phyloP scores from a whole-genome alignment of 768 basidiomycete genomes.

The Amanita pseudoporphyria region DNA sequence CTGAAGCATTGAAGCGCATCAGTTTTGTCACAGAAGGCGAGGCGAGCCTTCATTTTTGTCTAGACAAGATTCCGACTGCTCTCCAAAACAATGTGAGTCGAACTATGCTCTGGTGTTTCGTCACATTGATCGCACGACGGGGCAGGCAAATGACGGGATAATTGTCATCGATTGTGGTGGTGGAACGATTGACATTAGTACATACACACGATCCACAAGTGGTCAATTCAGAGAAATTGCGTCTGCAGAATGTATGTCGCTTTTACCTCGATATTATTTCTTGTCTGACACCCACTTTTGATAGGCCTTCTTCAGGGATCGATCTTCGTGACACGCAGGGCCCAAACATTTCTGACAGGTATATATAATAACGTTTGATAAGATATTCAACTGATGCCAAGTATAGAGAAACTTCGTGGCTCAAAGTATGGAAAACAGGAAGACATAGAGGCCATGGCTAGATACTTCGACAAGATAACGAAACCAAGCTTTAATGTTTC shows the following conservation, averaged over 20 bases:
- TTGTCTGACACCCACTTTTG: not conserved
- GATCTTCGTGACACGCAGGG: slow-evolving; percentile 2
- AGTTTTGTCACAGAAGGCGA: slow-evolving; percentile 48
- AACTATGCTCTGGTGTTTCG: too few species aligned
- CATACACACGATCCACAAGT: not conserved
- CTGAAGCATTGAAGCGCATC: too few species aligned
- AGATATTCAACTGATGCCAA: not conserved
- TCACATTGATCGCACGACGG: too few species aligned
- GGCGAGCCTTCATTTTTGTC: slow-evolving; percentile 43
- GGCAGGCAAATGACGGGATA: not conserved
- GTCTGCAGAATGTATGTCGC: not conserved
- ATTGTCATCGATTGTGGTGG: slow-evolving; percentile 3
- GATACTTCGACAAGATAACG: slow-evolving; percentile 28
- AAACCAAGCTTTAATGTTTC: slow-evolving; percentile 29
- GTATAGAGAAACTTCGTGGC: not conserved
- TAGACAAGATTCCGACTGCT: slow-evolving; percentile 28
- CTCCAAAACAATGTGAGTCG: slow-evolving; percentile 16
- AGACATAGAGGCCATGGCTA: not conserved
- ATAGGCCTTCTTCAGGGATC: slow-evolving; percentile 6
- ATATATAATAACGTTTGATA: not conserved
- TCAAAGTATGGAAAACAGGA: not conserved
- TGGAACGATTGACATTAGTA: slow-evolving; percentile 6
- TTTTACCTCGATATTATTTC: not conserved
- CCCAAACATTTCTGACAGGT: slow-evolving; percentile 3
- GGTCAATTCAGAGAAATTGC: slow-evolving; percentile 3